phyloP scores from a whole-genome alignment of 257 asterid species.

The Fraxinus excelsior region DNA sequence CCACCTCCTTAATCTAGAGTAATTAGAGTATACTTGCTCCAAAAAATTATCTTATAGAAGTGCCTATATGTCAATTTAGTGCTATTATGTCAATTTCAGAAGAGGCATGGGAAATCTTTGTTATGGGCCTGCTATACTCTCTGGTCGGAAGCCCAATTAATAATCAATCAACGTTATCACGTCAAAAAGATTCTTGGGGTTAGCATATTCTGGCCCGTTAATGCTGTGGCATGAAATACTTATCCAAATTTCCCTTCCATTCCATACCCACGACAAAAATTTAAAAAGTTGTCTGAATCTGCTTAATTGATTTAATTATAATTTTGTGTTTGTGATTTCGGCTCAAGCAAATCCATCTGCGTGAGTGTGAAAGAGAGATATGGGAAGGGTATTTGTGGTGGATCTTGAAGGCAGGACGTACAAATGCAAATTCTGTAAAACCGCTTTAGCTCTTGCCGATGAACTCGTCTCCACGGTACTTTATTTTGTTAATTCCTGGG shows the following conservation, averaged over 20 bases:
- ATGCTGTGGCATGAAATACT: neutral
- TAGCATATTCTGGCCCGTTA: neutral
- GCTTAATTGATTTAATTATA: neutral
- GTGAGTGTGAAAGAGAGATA: slow-evolving; percentile 25
- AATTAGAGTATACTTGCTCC: too few species aligned
- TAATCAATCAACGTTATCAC: neutral
- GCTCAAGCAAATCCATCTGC: neutral
- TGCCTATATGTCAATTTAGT: neutral
- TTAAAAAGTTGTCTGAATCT: neutral
- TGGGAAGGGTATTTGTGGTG: slow-evolving; percentile 78
- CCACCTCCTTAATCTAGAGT: neutral
- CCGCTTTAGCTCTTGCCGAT: slow-evolving; percentile 59
- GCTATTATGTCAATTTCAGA: neutral
- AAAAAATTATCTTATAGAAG: too few species aligned
- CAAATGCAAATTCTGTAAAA: slow-evolving; percentile 81
- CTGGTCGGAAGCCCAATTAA: too few species aligned
- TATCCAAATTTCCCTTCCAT: neutral
- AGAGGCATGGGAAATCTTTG: too few species aligned
- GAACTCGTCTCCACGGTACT: slow-evolving; percentile 58
- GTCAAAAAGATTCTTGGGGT: neutral
- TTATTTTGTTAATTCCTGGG: neutral
- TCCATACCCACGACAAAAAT: neutral
- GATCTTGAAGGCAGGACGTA: slow-evolving; percentile 73
- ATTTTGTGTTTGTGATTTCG: neutral
- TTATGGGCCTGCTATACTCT: too few species aligned